Evolutionary conservation across 805 yeast species (phyloP).

Genomic region (Yamadazyma nakazawae): DNA sequence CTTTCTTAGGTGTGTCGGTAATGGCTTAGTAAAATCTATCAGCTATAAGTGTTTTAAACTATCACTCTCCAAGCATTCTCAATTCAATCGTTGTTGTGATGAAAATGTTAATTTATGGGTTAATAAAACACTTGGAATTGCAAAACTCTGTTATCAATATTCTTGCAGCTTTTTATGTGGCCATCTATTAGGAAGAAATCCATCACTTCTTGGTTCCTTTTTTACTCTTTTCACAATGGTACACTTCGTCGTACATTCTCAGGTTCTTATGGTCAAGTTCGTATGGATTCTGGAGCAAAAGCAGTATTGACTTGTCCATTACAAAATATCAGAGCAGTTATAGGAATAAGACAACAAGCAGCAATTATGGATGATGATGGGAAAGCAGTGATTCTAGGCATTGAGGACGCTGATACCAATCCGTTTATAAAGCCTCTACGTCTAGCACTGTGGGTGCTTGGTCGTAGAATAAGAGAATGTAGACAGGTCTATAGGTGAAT

Average conservation of each 20-base stretch:
- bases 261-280: slow-evolving; percentile 7
- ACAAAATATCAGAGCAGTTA: too few species aligned
- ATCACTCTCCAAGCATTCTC: slow-evolving; percentile 69
- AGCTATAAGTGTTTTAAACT: slow-evolving; percentile 33
- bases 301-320: slow-evolving; percentile 8
- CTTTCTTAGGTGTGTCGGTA: slow-evolving; percentile 2
- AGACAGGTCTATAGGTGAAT: too few species aligned
- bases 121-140: slow-evolving; percentile 2
- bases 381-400: background rate
- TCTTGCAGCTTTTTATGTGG: slow-evolving; percentile 75
- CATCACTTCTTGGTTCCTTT: slow-evolving; percentile 56
- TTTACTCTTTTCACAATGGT: slow-evolving; percentile 4
- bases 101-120: slow-evolving; percentile 4
- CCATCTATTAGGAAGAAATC: slow-evolving; percentile 72
- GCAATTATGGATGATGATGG: slow-evolving; percentile 1
- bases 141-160: slow-evolving; percentile 55
- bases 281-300: slow-evolving; percentile 2
- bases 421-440: slow-evolving; percentile 8
- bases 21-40: slow-evolving; percentile 5
- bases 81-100: slow-evolving; percentile 2
- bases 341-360: slow-evolving; percentile 2
- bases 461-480: too few species aligned
- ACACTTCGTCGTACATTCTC: slow-evolving; percentile 4
- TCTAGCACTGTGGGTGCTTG: background rate
- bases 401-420: slow-evolving; percentile 3